Percentiles rank a stretch among this genome's conserved stretches.
Evolutionary conservation across 2,329 filamentous ascomycete genomes (phyloP).

Genomic region (Penicillium sp.): DNA sequence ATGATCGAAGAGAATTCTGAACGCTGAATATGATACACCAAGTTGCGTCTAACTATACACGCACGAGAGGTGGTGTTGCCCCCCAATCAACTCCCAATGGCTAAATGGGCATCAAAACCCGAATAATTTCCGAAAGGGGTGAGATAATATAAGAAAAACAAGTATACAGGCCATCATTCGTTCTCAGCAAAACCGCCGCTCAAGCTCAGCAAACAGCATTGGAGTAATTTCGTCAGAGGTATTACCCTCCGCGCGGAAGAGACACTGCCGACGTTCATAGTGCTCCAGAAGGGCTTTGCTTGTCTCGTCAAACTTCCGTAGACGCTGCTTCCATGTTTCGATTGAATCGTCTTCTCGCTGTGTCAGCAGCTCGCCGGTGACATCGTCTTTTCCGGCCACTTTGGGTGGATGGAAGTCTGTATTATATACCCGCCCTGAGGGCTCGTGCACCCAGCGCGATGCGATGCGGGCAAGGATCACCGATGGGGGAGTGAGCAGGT

Average conservation of each 20-base stretch:
- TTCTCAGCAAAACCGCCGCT: slow-evolving; percentile 65
- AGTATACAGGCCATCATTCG: slow-evolving; percentile 9
- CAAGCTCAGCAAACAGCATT: slow-evolving; percentile 80
- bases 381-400: slow-evolving; percentile 76
- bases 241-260: slow-evolving; percentile 84
- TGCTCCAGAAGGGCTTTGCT: slow-evolving; percentile 83
- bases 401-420: slow-evolving; percentile 86
- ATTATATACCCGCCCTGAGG: slow-evolving; percentile 92
- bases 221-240: slow-evolving; percentile 94
- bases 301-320: slow-evolving; percentile 82
- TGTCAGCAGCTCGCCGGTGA: slow-evolving; percentile 82
- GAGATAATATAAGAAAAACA: background rate
- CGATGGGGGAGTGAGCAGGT: slow-evolving; percentile 77
- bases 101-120: slow-evolving; percentile 20
- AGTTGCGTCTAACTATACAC: slow-evolving; percentile 18
- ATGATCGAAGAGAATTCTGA: background rate
- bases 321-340: slow-evolving; percentile 76
- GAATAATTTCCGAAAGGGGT: background rate
- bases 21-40: slow-evolving; percentile 23
- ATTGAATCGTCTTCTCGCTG: slow-evolving; percentile 84
- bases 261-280: slow-evolving; percentile 77
- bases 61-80: background rate
- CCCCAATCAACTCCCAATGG: slow-evolving; percentile 4
- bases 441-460: slow-evolving; percentile 88
- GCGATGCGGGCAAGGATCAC: slow-evolving; percentile 88